Evolutionary conservation across 768 basidiomycete genomes (phyloP).

Genomic region (Mycena chlorophos): DNA sequence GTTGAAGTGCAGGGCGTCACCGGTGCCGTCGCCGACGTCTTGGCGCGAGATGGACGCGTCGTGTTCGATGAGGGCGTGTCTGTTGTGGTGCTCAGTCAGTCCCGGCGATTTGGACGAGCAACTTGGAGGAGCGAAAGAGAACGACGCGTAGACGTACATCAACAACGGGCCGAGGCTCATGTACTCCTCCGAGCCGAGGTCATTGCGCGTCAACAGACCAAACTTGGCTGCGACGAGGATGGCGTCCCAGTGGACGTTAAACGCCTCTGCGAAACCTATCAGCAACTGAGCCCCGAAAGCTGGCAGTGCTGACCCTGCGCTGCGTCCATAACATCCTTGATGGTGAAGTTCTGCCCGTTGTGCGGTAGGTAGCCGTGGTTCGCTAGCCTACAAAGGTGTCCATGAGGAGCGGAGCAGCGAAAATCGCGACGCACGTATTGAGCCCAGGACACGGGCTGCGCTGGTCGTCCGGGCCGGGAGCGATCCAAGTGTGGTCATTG

Average conservation of each 20-base stretch:
- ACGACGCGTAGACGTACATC: background rate
- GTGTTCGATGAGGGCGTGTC: background rate
- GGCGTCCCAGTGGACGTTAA: background rate
- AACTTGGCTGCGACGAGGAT: background rate
- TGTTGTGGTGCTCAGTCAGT: background rate
- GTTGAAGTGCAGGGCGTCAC: slow-evolving; percentile 14
- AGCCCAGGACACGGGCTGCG: background rate
- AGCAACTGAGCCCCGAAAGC: background rate
- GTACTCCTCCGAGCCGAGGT: background rate
- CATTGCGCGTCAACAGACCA: background rate
- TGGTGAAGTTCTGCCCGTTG: background rate
- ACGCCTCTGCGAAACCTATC: background rate
- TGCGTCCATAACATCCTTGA: background rate
- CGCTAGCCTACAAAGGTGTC: background rate
- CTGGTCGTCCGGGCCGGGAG: background rate
- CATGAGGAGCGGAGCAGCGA: background rate
- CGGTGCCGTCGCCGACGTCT: background rate
- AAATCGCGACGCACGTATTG: background rate
- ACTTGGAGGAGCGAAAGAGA: background rate
- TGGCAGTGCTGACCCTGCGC: background rate
- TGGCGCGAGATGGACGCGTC: slow-evolving; percentile 1
- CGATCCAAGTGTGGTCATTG: background rate
- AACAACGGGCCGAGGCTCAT: background rate
- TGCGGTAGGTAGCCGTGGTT: slow-evolving; percentile 1
- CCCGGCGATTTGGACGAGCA: background rate